Evolutionary conservation across 2,329 filamentous ascomycete genomes (phyloP).

Genomic region (Diaporthe sp.): DNA sequence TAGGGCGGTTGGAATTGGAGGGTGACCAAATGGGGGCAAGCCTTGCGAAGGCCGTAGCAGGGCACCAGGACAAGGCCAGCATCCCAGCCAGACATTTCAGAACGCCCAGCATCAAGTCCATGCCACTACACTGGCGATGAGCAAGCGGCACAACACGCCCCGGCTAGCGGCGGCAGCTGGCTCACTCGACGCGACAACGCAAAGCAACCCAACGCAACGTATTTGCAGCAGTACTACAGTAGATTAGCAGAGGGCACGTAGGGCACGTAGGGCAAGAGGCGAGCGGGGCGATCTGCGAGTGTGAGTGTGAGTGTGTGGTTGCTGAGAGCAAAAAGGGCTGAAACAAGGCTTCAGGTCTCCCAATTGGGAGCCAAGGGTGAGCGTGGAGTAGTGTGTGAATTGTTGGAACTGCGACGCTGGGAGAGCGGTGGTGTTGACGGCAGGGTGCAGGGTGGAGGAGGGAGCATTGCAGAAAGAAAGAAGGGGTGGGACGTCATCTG

Average conservation of each 20-base stretch:
- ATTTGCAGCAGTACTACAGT: background rate
- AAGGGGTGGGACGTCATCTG: constrained; percentile 8
- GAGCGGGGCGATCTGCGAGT: constrained; percentile 1
- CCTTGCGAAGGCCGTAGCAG: constrained; percentile 16
- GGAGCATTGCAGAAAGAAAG: background rate
- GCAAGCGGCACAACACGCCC: background rate
- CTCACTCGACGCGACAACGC: background rate
- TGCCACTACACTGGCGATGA: background rate
- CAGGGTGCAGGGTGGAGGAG: background rate
- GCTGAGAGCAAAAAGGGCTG: constrained; percentile 12
- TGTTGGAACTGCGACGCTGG: constrained; percentile 14
- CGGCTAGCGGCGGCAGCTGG: background rate
- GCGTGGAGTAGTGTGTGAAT: background rate
- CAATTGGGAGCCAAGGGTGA: background rate
- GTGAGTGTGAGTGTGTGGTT: constrained; percentile 9
- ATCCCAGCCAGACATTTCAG: background rate
- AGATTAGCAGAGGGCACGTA: background rate
- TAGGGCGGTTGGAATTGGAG: constrained; percentile 28
- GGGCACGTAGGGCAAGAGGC: background rate
- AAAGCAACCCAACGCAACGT: background rate
- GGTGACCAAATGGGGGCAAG: constrained; percentile 12
- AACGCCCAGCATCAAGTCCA: background rate
- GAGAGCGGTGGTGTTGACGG: background rate
- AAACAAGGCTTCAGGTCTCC: constrained; percentile 17
- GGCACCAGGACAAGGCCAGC: background rate